Conservation (phyloP, 768 basidiomycete species). For the Rhizopogon rudus region DNA sequence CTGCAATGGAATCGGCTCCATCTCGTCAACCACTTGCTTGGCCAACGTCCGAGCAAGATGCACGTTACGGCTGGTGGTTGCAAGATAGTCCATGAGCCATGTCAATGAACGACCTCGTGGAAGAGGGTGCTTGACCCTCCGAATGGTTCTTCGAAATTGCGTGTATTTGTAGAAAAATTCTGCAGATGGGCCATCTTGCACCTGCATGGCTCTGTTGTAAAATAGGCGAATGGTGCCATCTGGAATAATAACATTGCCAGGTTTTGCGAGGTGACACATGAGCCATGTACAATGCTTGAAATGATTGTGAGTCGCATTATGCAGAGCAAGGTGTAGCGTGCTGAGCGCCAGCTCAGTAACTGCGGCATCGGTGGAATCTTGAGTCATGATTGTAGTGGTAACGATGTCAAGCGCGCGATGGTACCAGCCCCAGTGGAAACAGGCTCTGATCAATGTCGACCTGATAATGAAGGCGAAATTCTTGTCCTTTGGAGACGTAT, state of each 20-base stretch:
- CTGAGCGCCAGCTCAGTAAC: slow-evolving; percentile 36
- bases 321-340: slow-evolving; percentile 37
- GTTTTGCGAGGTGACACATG: slow-evolving; percentile 34
- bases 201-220: slow-evolving; percentile 35
- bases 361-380: slow-evolving; percentile 15
- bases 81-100: slow-evolving; percentile 51
- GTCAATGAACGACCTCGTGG: slow-evolving; percentile 42
- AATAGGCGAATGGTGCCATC: slow-evolving; percentile 40
- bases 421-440: slow-evolving; percentile 52
- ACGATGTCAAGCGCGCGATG: slow-evolving; percentile 37
- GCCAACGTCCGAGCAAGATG: slow-evolving; percentile 48
- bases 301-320: slow-evolving; percentile 29
- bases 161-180: slow-evolving; percentile 43
- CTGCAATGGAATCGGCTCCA: slow-evolving; percentile 36
- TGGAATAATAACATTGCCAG: slow-evolving; percentile 33
- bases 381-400: slow-evolving; percentile 19
- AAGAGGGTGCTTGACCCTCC: slow-evolving; percentile 39
- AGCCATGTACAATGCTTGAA: slow-evolving; percentile 37
- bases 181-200: slow-evolving; percentile 30
- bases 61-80: slow-evolving; percentile 30
- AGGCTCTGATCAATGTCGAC: slow-evolving; percentile 45
- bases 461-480: slow-evolving; percentile 45
- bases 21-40: slow-evolving; percentile 38
- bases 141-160: slow-evolving; percentile 27
- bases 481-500: slow-evolving; percentile 21